Evolutionary conservation across 139 green algal genomes (phyloP), one percentile per base, ranked within the genome.

Genomic region (Chlamydomonas sphaeroides): DNA sequence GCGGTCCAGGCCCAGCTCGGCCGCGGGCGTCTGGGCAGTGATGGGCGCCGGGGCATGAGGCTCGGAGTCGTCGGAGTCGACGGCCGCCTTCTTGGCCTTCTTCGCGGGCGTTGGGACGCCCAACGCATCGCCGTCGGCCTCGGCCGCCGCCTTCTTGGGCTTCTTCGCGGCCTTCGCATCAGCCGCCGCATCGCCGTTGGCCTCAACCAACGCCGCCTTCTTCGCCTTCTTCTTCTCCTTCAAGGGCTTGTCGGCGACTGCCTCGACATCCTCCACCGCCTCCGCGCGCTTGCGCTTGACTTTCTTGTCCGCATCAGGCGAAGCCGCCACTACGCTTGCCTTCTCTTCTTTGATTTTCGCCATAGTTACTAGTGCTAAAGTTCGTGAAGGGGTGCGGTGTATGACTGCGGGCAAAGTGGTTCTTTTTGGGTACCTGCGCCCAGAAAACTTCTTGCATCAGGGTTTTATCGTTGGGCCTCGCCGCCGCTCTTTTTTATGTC

Each of bases 1-100:
- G 77, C 96, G 96, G 86, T 97, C 93, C 18, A 98, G 77, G 7
- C 86, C 79, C 23, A 95, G 62, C 72, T 87, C 83, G 6, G 63
- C 45, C 30, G 73, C 65, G 18, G 78, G 78, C 8, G 78, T 75
- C 35, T 30, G 25, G 65, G 78, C 78, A 18, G 65, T 84, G n/a
- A 76, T 84, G 32, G 75, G 30, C 35, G 75, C 65, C 65, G 66
- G 51, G 42, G 78, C 51, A 65, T 76, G 66, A 28, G 65, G 65
- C 30, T 77, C 81, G 18, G 32, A 65, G 0, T 86, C 81, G 42
- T 86, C 71, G 0, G 51, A 65, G 33, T 25, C 80, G 20, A 61
- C 36, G 10, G 48, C 76, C 20, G 62, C 51, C 17, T 65, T 61
- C 63, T 77, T 78, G 36, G 74, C 36, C 49, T 74, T 74, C 62